Evolutionary conservation across 176 grass and related monocot species (phyloP), one percentile per base, ranked within the genome.

Genomic region (Oryza glaberrima): DNA sequence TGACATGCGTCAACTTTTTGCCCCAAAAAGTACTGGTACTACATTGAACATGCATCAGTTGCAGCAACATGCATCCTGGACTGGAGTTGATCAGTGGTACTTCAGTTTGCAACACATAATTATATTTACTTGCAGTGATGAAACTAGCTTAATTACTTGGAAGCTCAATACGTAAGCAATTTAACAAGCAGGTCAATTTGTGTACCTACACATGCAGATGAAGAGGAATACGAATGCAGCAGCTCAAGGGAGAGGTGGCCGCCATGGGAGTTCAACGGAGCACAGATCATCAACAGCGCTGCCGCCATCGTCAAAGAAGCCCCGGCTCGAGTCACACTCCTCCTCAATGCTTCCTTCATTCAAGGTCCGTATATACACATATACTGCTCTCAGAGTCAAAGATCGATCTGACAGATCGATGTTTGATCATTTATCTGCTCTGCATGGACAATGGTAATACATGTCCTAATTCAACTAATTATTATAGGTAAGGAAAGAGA

Each of bases 401-500:
- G 19, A 22, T 61, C 17, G 19, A 22, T 60, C 52, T 20, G 5
- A 19, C 17, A 0, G 30, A 32, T 32, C 20, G 8, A 58, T 58
- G 52, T 17, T 17, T 60, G 49, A 52, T 52, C 1, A 60, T 60
- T 20, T 19, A n/a, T 38, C 36, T 19, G 28, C 40, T 8, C 40
- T 41, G 40, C 44, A 76, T 52, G 60, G 60, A 66, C 49, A 49
- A 83, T 49, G 51, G 51, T 45, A 65, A 32, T 43, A 1, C 60
- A 35, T 64, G 5, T 75, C 63, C 64, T 77, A 41, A 41, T 41
- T 85, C 47, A 81, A 58, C 56, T 63, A 32, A 32, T 32, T 63
- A 9, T 77, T 82, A 38, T 6, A 99, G 96, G 96, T 88, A 70
- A 95, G 93, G 78, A 99, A 98, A 78, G 96, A 98, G 91, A 98